phyloP scores from a whole-genome alignment of 441 rosid genomes.

The Populus hybrid region DNA sequence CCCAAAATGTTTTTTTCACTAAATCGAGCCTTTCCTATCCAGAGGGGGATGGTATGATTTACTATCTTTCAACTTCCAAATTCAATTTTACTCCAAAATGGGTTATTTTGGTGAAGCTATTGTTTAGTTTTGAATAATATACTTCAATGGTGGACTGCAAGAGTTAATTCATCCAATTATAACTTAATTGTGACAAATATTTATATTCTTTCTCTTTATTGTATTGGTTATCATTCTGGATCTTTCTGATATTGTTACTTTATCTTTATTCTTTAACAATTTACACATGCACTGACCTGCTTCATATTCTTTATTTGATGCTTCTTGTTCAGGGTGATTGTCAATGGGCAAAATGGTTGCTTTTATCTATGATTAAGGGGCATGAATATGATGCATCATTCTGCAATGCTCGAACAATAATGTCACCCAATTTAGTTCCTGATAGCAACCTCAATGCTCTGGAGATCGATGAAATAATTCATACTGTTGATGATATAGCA shows the following conservation, averaged over 20 bases:
- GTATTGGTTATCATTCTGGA: not conserved
- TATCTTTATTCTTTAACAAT: not conserved
- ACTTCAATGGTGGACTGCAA: not conserved
- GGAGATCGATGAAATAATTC: no score
- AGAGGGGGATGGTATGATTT: no score
- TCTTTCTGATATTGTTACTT: slow-evolving; percentile 1
- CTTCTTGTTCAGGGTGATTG: slow-evolving; percentile 78
- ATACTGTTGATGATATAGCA: no score
- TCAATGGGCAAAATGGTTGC: slow-evolving; percentile 98
- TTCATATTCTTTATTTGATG: slow-evolving; percentile 19
- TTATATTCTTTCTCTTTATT: not conserved
- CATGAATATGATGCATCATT: no score
- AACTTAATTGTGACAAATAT: not conserved
- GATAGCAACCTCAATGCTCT: no score
- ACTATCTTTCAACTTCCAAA: not conserved
- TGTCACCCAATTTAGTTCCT: no score
- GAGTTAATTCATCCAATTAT: not conserved
- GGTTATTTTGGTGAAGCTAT: not conserved
- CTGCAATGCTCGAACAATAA: no score
- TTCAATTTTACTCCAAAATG: not conserved
- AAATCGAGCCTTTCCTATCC: not conserved
- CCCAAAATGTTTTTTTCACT: not conserved
- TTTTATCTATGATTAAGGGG: no score
- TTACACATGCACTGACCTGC: slow-evolving; percentile 7
- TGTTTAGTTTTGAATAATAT: not conserved